Evolutionary conservation across 768 basidiomycete genomes (phyloP).

Genomic region (Termitomyces sp.): DNA sequence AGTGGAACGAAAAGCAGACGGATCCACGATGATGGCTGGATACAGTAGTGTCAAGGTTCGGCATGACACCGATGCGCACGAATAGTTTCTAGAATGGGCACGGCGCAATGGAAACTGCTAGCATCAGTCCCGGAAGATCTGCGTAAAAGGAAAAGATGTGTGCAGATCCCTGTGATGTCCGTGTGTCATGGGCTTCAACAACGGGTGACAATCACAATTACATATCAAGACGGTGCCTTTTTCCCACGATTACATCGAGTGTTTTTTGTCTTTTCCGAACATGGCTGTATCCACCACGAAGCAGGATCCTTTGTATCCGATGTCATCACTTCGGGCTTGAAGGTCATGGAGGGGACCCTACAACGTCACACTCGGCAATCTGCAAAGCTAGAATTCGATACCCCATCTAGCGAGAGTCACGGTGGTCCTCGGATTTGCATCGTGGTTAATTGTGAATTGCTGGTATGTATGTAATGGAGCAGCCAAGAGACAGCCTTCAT

Average conservation of each 20-base stretch:
- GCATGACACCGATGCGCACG: background rate
- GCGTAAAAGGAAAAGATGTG: conserved; percentile 13
- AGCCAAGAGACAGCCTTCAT: background rate
- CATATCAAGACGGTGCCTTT: background rate
- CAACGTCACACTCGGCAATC: conserved; percentile 9
- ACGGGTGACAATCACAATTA: too few species aligned
- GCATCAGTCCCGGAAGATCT: conserved; percentile 13
- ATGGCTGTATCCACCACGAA: background rate
- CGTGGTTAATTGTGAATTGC: conserved; percentile 5
- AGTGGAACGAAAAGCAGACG: background rate
- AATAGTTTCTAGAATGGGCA: conserved; percentile 7
- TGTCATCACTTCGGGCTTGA: conserved; percentile 7
- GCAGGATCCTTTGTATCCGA: background rate
- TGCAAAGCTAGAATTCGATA: conserved; percentile 2
- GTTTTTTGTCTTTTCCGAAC: background rate
- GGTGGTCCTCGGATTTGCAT: conserved; percentile 22
- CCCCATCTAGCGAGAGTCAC: background rate
- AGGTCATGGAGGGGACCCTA: background rate
- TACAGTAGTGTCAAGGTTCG: background rate
- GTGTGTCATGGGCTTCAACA: conserved; percentile 13
- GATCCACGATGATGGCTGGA: conserved; percentile 5
- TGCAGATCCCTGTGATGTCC: conserved; percentile 16
- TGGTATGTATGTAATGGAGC: conserved; percentile 6
- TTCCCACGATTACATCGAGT: background rate
- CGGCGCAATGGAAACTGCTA: conserved; percentile 3